Evolutionary conservation across 148 eudicot species (phyloP).

Genomic region (Rhododendron simsii): DNA sequence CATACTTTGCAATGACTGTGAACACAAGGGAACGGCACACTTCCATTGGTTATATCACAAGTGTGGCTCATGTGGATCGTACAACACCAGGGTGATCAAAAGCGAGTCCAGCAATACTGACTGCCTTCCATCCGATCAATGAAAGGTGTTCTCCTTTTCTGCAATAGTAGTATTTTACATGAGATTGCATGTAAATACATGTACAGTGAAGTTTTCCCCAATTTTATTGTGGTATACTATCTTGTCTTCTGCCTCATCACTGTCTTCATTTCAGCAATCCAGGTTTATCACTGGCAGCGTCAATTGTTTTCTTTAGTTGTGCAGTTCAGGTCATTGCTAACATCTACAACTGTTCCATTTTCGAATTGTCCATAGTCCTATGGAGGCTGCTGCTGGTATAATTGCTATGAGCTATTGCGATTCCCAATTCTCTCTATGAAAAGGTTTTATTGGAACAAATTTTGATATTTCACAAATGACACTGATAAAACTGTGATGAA

Average conservation of each 20-base stretch:
- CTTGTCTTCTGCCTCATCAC: neutral
- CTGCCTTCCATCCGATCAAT: slow-evolving; percentile 34
- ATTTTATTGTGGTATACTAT: neutral
- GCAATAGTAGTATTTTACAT: neutral
- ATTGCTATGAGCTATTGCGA: neutral
- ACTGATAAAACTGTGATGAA: neutral
- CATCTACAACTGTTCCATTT: neutral
- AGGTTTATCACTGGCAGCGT: neutral
- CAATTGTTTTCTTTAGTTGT: neutral
- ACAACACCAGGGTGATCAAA: slow-evolving; percentile 85
- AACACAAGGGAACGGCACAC: slow-evolving; percentile 61
- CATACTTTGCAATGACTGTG: slow-evolving; percentile 89
- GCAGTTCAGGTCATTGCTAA: neutral
- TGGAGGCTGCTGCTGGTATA: neutral
- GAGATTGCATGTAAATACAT: slow-evolving; percentile 9
- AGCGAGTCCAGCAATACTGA: slow-evolving; percentile 23
- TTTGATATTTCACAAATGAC: neutral
- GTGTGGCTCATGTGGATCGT: slow-evolving; percentile 79
- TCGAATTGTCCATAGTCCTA: neutral
- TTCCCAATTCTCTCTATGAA: neutral
- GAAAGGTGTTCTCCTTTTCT: neutral
- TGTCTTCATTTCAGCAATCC: neutral
- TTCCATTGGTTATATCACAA: slow-evolving; percentile 98
- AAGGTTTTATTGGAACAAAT: neutral
- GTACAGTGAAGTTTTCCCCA: slow-evolving; percentile 8